Evolutionary conservation across 23 red algal species (phyloP).

Genomic region (Cyanidium caldarium): DNA sequence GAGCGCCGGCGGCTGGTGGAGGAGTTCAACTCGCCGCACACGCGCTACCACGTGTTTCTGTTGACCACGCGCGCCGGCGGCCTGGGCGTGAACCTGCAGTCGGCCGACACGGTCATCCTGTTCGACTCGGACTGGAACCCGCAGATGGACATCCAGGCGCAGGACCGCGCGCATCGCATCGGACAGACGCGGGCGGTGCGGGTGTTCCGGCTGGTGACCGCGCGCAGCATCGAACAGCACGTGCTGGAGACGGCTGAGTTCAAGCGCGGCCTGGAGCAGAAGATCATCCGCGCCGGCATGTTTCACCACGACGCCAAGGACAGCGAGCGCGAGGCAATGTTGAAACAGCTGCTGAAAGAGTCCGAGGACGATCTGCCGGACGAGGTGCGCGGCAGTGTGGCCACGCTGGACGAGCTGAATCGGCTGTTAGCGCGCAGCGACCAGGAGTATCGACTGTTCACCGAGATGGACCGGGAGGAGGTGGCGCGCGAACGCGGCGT

Average conservation of each 20-base stretch:
- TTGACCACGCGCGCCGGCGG: constrained; percentile 90
- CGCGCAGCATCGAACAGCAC: constrained; percentile 74
- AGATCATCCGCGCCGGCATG: constrained; percentile 93
- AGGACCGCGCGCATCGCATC: constrained; percentile 97
- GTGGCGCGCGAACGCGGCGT: not conserved
- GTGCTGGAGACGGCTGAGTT: constrained; percentile 75
- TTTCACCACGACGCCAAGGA: constrained; percentile 93
- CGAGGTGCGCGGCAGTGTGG: not conserved
- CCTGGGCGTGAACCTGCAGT: constrained; percentile 88
- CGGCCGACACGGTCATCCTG: constrained; percentile 98
- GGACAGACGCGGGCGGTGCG: constrained; percentile 83
- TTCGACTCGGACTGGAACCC: constrained; percentile 99
- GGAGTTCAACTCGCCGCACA: constrained; percentile 64
- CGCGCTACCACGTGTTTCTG: constrained; percentile 81
- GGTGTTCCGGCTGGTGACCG: constrained; percentile 68
- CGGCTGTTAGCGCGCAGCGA: constrained; percentile 74
- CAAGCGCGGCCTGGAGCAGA: constrained; percentile 82
- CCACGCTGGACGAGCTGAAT: constrained; percentile 50
- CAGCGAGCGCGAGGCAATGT: constrained; percentile 67
- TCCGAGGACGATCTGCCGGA: constrained; percentile 32
- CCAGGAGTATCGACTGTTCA: constrained; percentile 59
- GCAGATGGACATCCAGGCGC: constrained; percentile 96
- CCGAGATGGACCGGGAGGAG: constrained; percentile 59
- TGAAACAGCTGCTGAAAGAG: constrained; percentile 56
- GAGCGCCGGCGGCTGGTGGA: constrained; percentile 64